Conservation (phyloP, 768 basidiomycete species). For the Psilocybe subaeruginosa region DNA sequence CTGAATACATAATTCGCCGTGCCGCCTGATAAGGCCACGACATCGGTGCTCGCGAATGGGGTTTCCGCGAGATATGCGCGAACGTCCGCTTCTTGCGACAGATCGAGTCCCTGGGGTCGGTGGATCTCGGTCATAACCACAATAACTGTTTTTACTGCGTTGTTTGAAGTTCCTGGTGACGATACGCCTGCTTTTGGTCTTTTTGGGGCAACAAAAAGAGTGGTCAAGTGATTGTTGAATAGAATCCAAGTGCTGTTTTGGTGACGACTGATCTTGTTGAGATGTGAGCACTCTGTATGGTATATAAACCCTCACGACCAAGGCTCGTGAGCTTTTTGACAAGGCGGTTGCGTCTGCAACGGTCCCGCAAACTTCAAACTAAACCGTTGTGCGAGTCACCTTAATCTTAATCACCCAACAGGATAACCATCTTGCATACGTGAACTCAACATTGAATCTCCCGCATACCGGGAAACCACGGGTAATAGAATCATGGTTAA, state of each 20-base stretch:
- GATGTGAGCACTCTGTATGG: not conserved
- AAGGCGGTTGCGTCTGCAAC: not conserved
- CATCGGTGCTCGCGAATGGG: constrained; percentile 44
- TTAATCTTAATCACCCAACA: too few species aligned
- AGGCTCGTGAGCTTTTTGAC: not conserved
- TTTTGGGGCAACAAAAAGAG: too few species aligned
- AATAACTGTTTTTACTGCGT: not conserved
- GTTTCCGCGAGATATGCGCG: constrained; percentile 49
- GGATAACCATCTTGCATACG: too few species aligned
- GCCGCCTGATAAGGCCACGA: constrained; percentile 53
- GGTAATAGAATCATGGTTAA: too few species aligned
- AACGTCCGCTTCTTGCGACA: constrained; percentile 37
- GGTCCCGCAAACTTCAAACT: not conserved
- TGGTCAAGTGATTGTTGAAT: not conserved
- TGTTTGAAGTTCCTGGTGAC: not conserved
- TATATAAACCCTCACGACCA: not conserved
- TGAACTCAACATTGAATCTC: too few species aligned
- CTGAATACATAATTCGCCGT: constrained; percentile 60
- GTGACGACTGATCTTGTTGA: not conserved
- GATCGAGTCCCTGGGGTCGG: constrained; percentile 20
- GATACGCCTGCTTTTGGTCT: too few species aligned
- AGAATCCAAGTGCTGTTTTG: not conserved
- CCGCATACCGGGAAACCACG: too few species aligned
- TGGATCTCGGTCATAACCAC: constrained; percentile 1
- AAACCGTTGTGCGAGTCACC: too few species aligned